Percentiles rank a stretch among this genome's conserved stretches.
Evolutionary conservation across 78 protist genomes (phyloP).

Genomic region (Speleostelium caveatum): DNA sequence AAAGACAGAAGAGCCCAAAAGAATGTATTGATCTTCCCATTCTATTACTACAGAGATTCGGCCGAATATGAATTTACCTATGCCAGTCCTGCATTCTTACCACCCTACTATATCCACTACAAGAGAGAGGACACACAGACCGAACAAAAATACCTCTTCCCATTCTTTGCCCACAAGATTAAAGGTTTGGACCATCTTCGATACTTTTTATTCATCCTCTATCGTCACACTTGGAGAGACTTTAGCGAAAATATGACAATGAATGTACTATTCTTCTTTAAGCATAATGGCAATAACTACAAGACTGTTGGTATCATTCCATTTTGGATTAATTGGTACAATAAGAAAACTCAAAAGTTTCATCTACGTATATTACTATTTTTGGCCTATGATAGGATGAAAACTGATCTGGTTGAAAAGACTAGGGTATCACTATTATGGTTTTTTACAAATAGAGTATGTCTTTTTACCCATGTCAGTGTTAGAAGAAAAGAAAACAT

Average conservation of each 20-base stretch:
- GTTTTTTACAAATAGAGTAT: slow-evolving; percentile 2
- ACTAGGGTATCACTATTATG: slow-evolving; percentile 21
- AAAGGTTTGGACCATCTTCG: slow-evolving; percentile 67
- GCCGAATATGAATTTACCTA: slow-evolving; percentile 51
- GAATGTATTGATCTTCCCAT: slow-evolving; percentile 51
- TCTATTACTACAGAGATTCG: slow-evolving; percentile 64
- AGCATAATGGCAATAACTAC: background rate
- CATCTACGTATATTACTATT: slow-evolving; percentile 26
- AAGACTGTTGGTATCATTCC: slow-evolving; percentile 35
- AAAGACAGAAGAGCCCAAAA: slow-evolving; percentile 55
- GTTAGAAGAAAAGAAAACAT: background rate
- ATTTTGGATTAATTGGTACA: slow-evolving; percentile 20
- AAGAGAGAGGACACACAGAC: slow-evolving; percentile 51
- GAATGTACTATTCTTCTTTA: slow-evolving; percentile 43
- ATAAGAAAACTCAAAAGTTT: slow-evolving; percentile 7
- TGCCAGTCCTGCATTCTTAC: slow-evolving; percentile 61
- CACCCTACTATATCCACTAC: slow-evolving; percentile 68
- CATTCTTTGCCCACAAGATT: slow-evolving; percentile 74
- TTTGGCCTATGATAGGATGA: slow-evolving; percentile 15
- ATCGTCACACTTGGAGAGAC: slow-evolving; percentile 67
- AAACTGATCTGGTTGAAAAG: background rate
- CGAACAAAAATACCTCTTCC: slow-evolving; percentile 54
- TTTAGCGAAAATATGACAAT: slow-evolving; percentile 29
- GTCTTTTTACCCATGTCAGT: background rate
- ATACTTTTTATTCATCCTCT: slow-evolving; percentile 41